These are phyloP conservation scores for Phytophthora colocasiae DNA, from an alignment of 352 stramenopile species.

Conservation along the genomic window DNA sequence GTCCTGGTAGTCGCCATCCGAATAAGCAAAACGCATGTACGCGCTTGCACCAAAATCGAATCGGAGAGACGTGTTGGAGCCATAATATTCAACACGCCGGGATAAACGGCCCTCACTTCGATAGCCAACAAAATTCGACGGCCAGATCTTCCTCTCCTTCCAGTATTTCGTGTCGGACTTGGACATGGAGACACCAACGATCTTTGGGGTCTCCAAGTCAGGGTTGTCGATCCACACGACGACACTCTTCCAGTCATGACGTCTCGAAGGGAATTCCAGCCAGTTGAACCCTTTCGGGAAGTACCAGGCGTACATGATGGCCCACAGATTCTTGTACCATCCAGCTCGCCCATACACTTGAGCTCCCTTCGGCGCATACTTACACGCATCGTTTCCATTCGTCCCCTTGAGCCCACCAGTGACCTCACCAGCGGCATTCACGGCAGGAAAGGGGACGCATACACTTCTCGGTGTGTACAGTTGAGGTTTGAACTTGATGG, in stretches of 20 bases:
- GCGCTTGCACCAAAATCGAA: neutral
- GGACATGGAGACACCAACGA: neutral
- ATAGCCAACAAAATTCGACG: too few species aligned
- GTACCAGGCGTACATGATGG: conserved; percentile 9
- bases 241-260: conserved; percentile 1
- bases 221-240: conserved; percentile 5
- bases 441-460: neutral
- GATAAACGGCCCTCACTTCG: too few species aligned
- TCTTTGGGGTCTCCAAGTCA: neutral
- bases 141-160: too few species aligned
- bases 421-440: neutral
- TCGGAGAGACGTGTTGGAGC: neutral
- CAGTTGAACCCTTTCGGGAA: conserved; percentile 2
- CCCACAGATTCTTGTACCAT: neutral
- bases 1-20: neutral
- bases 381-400: neutral
- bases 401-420: neutral
- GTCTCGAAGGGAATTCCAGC: neutral
- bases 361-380: neutral
- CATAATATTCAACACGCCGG: too few species aligned
- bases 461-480: neutral
- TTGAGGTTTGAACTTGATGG: conserved; percentile 3
- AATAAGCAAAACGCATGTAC: neutral
- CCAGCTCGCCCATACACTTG: neutral
- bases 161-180: neutral